These are phyloP conservation scores for Ganoderma multipileum DNA, from an alignment of 1,284 basidiomycete species.

Conservation along the genomic window DNA sequence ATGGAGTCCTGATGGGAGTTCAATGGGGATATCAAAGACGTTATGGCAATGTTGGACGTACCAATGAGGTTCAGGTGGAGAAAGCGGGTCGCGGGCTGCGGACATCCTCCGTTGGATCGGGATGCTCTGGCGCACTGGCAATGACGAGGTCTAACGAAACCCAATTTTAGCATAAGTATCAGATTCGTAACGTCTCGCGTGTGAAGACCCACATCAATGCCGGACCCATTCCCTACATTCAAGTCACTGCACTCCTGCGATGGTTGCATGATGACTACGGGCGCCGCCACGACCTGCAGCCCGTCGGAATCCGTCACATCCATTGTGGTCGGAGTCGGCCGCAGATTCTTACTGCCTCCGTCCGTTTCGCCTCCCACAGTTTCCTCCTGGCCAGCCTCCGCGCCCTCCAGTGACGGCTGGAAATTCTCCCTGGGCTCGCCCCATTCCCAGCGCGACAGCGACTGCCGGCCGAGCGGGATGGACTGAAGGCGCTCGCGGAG, in stretches of 20 bases:
- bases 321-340: background rate
- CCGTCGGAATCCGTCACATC: background rate
- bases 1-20: background rate
- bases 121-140: background rate
- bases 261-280: background rate
- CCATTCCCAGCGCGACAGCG: conserved; percentile 44
- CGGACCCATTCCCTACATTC: background rate
- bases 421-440: conserved; percentile 14
- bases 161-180: background rate
- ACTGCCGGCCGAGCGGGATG: conserved; percentile 46
- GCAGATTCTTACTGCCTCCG: background rate
- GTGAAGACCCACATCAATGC: background rate
- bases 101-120: background rate
- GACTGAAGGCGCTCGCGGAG: conserved; percentile 50
- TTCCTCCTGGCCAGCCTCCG: background rate
- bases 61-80: background rate
- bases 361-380: background rate
- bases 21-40: background rate
- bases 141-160: background rate
- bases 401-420: background rate
- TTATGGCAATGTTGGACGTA: background rate
- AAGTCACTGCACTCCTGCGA: background rate
- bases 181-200: background rate
- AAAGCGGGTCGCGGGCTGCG: background rate
- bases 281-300: background rate